Evolutionary conservation across 1,139 yeast genomes (phyloP).

Genomic region (Geotrichum phurueaensis): DNA sequence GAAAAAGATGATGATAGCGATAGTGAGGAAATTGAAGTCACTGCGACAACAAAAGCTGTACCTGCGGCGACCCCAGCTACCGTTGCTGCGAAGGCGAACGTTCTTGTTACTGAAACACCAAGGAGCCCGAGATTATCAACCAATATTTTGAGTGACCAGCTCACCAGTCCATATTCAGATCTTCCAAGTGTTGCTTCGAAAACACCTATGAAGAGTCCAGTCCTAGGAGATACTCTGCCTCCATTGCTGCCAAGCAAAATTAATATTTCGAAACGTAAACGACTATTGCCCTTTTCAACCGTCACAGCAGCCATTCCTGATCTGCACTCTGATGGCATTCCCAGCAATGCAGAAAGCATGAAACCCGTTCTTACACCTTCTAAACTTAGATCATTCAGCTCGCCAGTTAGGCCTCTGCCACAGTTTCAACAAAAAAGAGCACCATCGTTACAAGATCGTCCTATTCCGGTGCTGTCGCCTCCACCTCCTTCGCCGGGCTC

Average conservation of each 20-base stretch:
- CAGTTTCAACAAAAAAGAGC: constrained; percentile 20
- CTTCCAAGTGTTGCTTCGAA: constrained; percentile 7
- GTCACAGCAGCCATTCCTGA: constrained; percentile 1
- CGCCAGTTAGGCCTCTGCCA: constrained; percentile 20
- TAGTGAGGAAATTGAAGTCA: not conserved
- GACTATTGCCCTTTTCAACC: constrained; percentile 24
- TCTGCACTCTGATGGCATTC: constrained; percentile 5
- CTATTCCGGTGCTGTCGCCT: constrained; percentile 32
- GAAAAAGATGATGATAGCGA: not conserved
- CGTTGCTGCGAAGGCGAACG: not conserved
- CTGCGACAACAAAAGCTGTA: not conserved
- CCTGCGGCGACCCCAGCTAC: not conserved
- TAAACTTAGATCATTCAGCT: constrained; percentile 27
- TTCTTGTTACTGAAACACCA: not conserved
- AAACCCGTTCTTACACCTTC: constrained; percentile 24
- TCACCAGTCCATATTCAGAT: not conserved
- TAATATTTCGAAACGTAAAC: constrained; percentile 26
- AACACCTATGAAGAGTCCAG: constrained; percentile 27
- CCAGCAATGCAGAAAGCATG: not conserved
- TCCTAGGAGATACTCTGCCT: constrained; percentile 22
- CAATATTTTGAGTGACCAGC: not conserved
- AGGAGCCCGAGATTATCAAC: not conserved
- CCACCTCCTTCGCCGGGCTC: constrained; percentile 21
- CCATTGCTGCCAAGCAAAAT: constrained; percentile 24
- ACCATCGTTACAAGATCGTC: constrained; percentile 31